A percentile compares a stretch with the other conserved stretches of the same genome.
These are phyloP conservation scores for Yamadazyma membranifaciens DNA, from an alignment of 1,139 yeast genomes.

Conservation along the genomic window DNA sequence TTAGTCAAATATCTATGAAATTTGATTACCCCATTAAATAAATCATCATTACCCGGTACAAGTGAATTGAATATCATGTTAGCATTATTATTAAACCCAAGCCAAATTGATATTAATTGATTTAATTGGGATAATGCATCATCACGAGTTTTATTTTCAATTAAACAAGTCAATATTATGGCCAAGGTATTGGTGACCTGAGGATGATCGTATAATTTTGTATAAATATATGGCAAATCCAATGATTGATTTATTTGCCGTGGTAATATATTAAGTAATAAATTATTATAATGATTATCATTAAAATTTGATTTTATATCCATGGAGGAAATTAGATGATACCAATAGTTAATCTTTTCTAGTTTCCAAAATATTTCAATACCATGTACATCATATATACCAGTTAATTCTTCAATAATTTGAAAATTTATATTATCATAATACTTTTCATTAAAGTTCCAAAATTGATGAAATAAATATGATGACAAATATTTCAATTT, in stretches of 20 bases:
- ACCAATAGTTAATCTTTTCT: constrained; percentile 32
- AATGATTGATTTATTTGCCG: not conserved
- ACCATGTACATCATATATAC: constrained; percentile 11
- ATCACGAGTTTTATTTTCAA: constrained; percentile 4
- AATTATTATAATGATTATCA: constrained; percentile 11
- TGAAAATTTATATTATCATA: constrained; percentile 19
- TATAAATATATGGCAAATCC: not conserved
- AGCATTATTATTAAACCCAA: constrained; percentile 18
- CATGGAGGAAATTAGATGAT: constrained; percentile 18
- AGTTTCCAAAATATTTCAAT: constrained; percentile 28
- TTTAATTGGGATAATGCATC: not conserved
- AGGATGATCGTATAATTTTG: constrained; percentile 16
- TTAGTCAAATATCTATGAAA: constrained; percentile 6
- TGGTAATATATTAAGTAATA: constrained; percentile 9
- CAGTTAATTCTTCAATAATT: constrained; percentile 19
- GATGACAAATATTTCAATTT: constrained; percentile 10
- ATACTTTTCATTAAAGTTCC: constrained; percentile 21
- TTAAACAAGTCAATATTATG: constrained; percentile 15
- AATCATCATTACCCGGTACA: constrained; percentile 28
- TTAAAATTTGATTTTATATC: constrained; percentile 13
- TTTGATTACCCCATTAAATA: constrained; percentile 25
- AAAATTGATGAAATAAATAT: constrained; percentile 26
- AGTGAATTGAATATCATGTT: constrained; percentile 28
- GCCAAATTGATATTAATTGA: constrained; percentile 25
- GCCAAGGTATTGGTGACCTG: constrained; percentile 25